Conservation (phyloP, 73 alveolate genomes). For the Paraurostyla sp. region DNA sequence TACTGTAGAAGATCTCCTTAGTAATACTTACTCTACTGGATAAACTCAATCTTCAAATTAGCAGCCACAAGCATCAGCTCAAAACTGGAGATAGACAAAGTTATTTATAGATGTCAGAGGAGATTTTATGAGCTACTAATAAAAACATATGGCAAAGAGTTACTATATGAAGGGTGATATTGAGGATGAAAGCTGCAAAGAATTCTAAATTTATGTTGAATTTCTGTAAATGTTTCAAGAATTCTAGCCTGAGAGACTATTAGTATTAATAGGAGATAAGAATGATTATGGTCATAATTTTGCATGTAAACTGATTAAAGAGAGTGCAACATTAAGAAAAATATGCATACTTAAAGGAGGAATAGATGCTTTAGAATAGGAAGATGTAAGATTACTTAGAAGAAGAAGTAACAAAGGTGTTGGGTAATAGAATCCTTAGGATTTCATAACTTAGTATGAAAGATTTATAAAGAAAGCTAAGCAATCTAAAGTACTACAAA, state of each 20-base stretch:
- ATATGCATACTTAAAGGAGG: slow-evolving; percentile 60
- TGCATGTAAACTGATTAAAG: slow-evolving; percentile 2
- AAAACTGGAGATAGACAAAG: neutral
- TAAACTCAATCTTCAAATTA: no score
- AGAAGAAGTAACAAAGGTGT: slow-evolving; percentile 14
- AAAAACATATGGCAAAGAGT: neutral
- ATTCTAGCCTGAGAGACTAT: neutral
- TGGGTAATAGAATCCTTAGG: neutral
- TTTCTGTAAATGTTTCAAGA: slow-evolving; percentile 27
- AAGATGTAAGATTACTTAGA: slow-evolving; percentile 20
- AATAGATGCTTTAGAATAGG: slow-evolving; percentile 48
- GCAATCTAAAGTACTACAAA: neutral
- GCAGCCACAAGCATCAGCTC: no score
- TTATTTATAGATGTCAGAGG: slow-evolving; percentile 27
- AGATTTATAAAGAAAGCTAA: slow-evolving; percentile 48
- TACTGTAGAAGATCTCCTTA: neutral
- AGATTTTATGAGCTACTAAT: neutral
- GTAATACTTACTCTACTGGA: neutral
- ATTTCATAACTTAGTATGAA: slow-evolving; percentile 19
- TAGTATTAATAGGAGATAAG: slow-evolving; percentile 42
- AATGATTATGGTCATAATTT: slow-evolving; percentile 20
- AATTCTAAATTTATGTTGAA: neutral
- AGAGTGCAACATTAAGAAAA: neutral
- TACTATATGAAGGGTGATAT: slow-evolving; percentile 24
- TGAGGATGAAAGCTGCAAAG: neutral